A percentile compares a stretch with the other conserved stretches of the same genome.
phyloP scores from a whole-genome alignment of 1,139 yeast genomes.

The Saccharomycopsis crataegensis region DNA sequence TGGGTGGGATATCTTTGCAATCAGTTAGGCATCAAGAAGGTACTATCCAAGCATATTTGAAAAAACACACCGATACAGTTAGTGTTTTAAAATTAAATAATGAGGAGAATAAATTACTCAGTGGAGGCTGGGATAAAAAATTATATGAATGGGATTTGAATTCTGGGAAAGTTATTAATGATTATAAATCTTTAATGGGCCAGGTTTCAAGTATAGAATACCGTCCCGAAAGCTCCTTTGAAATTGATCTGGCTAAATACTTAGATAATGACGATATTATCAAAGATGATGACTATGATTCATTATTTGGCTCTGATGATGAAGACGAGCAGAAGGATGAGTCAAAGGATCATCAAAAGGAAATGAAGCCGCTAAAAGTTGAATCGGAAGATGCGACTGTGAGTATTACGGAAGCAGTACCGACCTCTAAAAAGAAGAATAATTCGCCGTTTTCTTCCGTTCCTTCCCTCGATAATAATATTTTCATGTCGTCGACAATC shows the following conservation, averaged over 20 bases:
- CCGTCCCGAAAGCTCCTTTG: constrained; percentile 63
- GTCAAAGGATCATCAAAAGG: constrained; percentile 20
- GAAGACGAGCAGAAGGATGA: constrained; percentile 29
- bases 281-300: constrained; percentile 64
- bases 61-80: constrained; percentile 66
- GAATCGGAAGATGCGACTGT: no score
- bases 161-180: constrained; percentile 49
- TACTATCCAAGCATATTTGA: constrained; percentile 65
- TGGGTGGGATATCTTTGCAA: constrained; percentile 85
- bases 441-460: constrained; percentile 1
- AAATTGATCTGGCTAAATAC: constrained; percentile 24
- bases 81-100: constrained; percentile 61
- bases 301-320: constrained; percentile 76
- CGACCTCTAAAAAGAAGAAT: not conserved
- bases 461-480: constrained; percentile 39
- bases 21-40: constrained; percentile 85
- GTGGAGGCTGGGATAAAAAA: constrained; percentile 88
- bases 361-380: constrained; percentile 14
- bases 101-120: constrained; percentile 53
- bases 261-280: constrained; percentile 17
- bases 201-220: constrained; percentile 74
- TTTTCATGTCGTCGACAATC: constrained; percentile 73
- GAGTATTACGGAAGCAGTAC: not conserved
- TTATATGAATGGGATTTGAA: constrained; percentile 81
- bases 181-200: constrained; percentile 54